Evolutionary conservation across 352 stramenopile species (phyloP), one percentile per base, ranked within the genome.

Genomic region (Phytophthora sansomeana): DNA sequence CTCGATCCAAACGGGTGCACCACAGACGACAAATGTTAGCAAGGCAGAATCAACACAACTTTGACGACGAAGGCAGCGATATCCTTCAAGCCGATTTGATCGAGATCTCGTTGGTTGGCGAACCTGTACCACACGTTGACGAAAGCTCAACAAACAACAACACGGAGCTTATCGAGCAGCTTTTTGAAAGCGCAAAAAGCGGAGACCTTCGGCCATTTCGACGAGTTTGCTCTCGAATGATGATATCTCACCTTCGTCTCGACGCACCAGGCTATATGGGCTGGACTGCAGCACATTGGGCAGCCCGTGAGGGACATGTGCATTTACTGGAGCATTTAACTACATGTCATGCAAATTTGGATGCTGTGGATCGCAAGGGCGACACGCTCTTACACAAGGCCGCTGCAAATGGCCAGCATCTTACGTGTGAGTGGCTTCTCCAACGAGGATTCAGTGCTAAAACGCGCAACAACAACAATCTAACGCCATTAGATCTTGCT

Each of bases 221-320:
- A 63, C 77, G 69, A 7, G 54, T 78, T 32, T 87, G 80, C 10
- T 71, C 79, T 38, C 48, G 53, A n/a, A 72, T 88, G 19, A 35
- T 63, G 1, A 66, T 57, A 24, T 75, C 73, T 21, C 75, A 84
- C 44, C 56, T 91, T 36, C 75, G 73, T 5, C 65, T 85, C 0
- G 81, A 92, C 58, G 66, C 69, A 9, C 75, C 76, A 0, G 83
- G 85, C 5, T 89, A 88, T 33, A 84, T 94, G 77, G 83, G 83
- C 30, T 94, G 85, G 83, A 92, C 82, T 14, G 74, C 85, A 2
- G 85, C 83, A 4, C 85, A 94, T 48, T 94, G 85, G 85, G 83
- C 85, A 13, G 83, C 83, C 6, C 78, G 82, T 13, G 72, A 91
- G 11, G 85, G 85, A 5, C 83, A 92, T 48, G 47, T 91, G 4